Base-by-base conservation (phyloP, 1,284 basidiomycete genomes). In the Irpex sp. region DNA sequence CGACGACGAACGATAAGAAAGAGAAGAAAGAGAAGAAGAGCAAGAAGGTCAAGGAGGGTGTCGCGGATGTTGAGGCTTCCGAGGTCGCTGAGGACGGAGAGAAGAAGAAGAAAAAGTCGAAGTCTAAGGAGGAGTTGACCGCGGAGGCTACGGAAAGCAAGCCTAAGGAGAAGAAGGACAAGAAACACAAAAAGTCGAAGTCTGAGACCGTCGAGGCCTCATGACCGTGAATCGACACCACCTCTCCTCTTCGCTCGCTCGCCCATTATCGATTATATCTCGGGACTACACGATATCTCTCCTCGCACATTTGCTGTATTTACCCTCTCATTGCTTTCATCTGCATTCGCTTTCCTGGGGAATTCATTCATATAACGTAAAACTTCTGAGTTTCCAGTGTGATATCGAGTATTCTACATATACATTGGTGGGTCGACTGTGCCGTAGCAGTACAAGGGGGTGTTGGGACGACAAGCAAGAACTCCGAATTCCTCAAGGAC, bases 1-100 rank as follows among this genome's bases (percentile, higher is more conserved):
- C 67, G 52, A 75, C 73, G 66, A 15, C 8, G 40, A 44, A 44
- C 2, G 40, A 9, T 15, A 8, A 9, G 7, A 40, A n/a, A n/a
- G n/a, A n/a, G n/a, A 77, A 74, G 66, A 67, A 75, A 65, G 94
- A 94, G 72, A 89, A 93, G 72, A 94, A 94, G 70, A 82, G 82
- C 31, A 94, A 93, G 71, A 94, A 94, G 71, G 82, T 82, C 31
- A 94, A 92, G 92, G 81, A 76, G 40, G 40, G 8, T 15, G 40
- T 11, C 40, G 40, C 40, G 26, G 26, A 26, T 26, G 26, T 26
- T 44, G 40, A 44, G 40, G 3, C 40, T 11, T 9, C 40, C 8
- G 11, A 9, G 40, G 40, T 44, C 54, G 69, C 89, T 62, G 85
- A 88, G 67, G 77, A 89, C 60, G 93, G 92, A 71, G 88, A 92